Base-by-base conservation (phyloP, 2,329 filamentous ascomycete species). In the Fusarium graminum region DNA sequence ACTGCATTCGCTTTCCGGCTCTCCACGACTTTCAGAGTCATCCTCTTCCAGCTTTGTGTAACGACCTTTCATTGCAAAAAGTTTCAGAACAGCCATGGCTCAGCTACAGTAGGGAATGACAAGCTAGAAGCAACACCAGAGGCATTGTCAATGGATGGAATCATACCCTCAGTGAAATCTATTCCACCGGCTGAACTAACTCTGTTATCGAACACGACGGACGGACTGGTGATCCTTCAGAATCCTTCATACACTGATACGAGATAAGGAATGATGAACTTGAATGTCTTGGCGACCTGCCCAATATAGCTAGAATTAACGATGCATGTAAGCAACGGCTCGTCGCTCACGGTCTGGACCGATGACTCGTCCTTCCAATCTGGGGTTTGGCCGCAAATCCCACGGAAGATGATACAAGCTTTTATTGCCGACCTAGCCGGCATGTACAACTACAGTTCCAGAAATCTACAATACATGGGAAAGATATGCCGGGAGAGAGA, bases 361-460 rank as follows among this genome's bases (percentile, higher is more conserved):
- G 22, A 10, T 13, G n/a, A n/a, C 6, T 22, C 14, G n/a, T 36
- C 29, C 44, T 47, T 47, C 44, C 19, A 47, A 26, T 47, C 32
- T 19, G 44, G 44, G 44, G 44, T 47, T 36, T 12, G 16, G 16
- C 16, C 7, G 34, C 34, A 36, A 34, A 30, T 47, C 29, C 19
- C n/a, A n/a, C 19, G 22, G 10, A n/a, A 25, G 16, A n/a, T 14
- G 14, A 36, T 36, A 38, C 19, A 38, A 47, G 44, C 44, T 28
- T 47, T 47, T 47, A 5, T 12, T 47, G 44, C 44, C 44, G 44
- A 47, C 26, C 19, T 47, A 47, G 11, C 44, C 44, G 44, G 19
- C 6, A 5, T 36, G 34, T 5, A n/a, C n/a, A n/a, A 36, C 34
- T 10, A 36, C 4, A 36, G 8, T 16, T 9, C 8, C 16, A 36